Percentiles rank a stretch among this genome's conserved stretches.
phyloP scores from a whole-genome alignment of 176 grass and related monocot genomes.

The Ensete ventricosum region DNA sequence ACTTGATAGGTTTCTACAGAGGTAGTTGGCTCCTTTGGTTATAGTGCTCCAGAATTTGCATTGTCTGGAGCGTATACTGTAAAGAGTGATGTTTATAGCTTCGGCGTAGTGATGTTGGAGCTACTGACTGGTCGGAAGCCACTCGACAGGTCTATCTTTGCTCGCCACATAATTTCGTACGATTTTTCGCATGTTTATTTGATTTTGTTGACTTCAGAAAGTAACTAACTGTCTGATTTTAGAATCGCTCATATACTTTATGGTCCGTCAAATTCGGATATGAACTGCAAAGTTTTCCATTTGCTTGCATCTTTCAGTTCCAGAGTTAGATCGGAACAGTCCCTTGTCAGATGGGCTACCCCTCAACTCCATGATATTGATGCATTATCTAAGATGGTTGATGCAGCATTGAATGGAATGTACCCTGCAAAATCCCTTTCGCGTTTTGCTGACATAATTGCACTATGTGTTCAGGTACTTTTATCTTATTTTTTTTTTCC shows the following conservation, averaged over 20 bases:
- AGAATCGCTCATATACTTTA: constrained; percentile 5
- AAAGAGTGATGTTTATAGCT: constrained; percentile 99
- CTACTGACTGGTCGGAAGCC: constrained; percentile 89
- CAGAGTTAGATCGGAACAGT: constrained; percentile 81
- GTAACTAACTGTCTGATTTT: not conserved
- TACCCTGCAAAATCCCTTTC: constrained; percentile 97
- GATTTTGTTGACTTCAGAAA: not conserved
- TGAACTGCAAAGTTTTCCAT: not conserved
- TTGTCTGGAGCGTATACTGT: constrained; percentile 95
- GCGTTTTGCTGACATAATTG: constrained; percentile 92
- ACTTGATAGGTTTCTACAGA: constrained; percentile 58
- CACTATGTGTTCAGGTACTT: constrained; percentile 84
- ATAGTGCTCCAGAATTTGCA: constrained; percentile 93
- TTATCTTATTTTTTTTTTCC: not conserved
- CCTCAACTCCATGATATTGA: constrained; percentile 99
- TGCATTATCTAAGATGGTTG: constrained; percentile 93
- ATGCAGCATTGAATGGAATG: constrained; percentile 91
- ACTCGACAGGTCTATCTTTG: constrained; percentile 60
- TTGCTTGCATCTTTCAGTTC: constrained; percentile 47
- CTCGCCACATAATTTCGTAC: constrained; percentile 3
- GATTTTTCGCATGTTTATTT: not conserved
- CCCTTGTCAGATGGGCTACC: constrained; percentile 91
- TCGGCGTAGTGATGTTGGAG: constrained; percentile 97
- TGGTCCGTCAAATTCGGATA: not conserved
- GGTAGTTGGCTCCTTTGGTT: constrained; percentile 90